These are phyloP conservation scores for Crithidia acanthocephali DNA, from an alignment of 208 protist genomes.

Conservation along the genomic window DNA sequence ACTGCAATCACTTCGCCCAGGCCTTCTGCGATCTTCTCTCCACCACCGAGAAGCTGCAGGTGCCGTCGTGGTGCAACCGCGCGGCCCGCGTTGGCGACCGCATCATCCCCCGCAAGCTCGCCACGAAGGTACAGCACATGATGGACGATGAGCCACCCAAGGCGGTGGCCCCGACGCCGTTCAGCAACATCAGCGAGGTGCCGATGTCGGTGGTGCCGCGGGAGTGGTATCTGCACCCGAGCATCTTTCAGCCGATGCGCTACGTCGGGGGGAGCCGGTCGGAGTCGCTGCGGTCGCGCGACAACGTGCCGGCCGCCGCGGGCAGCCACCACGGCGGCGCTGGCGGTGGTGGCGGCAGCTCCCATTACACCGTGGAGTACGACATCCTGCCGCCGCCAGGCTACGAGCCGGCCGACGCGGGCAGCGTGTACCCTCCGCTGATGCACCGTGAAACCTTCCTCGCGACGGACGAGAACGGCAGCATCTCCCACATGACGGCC, in stretches of 20 bases:
- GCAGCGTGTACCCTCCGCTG: constrained; percentile 7
- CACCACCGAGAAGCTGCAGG: constrained; percentile 69
- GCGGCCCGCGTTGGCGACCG: constrained; percentile 69
- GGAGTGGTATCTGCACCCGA: constrained; percentile 76
- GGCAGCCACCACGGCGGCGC: not conserved
- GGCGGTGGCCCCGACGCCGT: constrained; percentile 28
- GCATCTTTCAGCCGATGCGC: constrained; percentile 59
- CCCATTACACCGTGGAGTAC: constrained; percentile 20
- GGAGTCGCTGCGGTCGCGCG: constrained; percentile 1
- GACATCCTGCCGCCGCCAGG: constrained; percentile 18
- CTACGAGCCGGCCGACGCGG: constrained; percentile 13
- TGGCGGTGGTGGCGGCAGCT: constrained; percentile 5
- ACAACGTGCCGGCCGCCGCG: constrained; percentile 4
- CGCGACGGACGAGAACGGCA: constrained; percentile 25
- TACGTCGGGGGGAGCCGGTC: constrained; percentile 29
- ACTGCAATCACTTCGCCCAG: constrained; percentile 94
- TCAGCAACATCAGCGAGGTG: constrained; percentile 48
- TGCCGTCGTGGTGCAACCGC: constrained; percentile 92
- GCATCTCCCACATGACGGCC: constrained; percentile 28
- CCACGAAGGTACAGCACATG: constrained; percentile 78
- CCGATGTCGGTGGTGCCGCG: constrained; percentile 78
- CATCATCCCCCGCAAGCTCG: constrained; percentile 72
- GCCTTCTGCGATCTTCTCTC: constrained; percentile 77
- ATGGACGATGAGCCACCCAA: constrained; percentile 76
- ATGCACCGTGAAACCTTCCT: constrained; percentile 14